Evolutionary conservation across 2,329 filamentous ascomycete species (phyloP).

Genomic region (Alternaria consortialis): DNA sequence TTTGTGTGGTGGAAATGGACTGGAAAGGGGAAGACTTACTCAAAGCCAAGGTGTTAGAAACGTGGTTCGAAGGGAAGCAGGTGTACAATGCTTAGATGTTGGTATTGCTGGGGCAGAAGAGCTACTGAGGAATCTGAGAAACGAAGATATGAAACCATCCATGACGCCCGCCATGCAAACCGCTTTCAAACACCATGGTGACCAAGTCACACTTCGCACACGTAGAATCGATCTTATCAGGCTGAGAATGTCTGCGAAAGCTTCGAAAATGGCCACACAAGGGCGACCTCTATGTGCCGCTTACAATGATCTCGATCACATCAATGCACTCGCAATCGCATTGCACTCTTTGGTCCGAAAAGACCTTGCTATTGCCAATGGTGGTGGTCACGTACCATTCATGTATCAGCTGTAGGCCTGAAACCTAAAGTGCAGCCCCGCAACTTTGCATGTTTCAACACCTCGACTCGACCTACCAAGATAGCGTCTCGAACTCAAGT

Average conservation of each 20-base stretch:
- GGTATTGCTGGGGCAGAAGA: neutral
- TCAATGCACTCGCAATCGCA: neutral
- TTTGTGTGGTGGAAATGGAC: conserved; percentile 63
- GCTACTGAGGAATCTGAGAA: neutral
- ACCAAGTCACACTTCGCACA: neutral
- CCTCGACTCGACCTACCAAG: conserved; percentile 24
- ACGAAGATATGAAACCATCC: neutral
- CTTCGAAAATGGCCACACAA: neutral
- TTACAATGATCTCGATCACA: neutral
- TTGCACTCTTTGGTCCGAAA: neutral
- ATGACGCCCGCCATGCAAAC: neutral
- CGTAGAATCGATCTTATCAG: neutral
- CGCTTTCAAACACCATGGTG: neutral
- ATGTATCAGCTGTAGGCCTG: conserved; percentile 30
- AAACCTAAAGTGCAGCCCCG: conserved; percentile 22
- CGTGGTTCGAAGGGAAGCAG: conserved; percentile 61
- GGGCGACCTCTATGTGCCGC: neutral
- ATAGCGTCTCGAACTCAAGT: conserved; percentile 13
- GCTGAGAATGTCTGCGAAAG: neutral
- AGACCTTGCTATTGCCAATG: neutral
- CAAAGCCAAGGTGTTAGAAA: conserved; percentile 59
- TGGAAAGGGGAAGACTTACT: conserved; percentile 60
- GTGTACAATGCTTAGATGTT: conserved; percentile 28
- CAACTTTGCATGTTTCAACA: conserved; percentile 28
- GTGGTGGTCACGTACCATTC: conserved; percentile 20